Base-by-base conservation (phyloP, 2,329 filamentous ascomycete genomes). In the Hypocreales sp. region DNA sequence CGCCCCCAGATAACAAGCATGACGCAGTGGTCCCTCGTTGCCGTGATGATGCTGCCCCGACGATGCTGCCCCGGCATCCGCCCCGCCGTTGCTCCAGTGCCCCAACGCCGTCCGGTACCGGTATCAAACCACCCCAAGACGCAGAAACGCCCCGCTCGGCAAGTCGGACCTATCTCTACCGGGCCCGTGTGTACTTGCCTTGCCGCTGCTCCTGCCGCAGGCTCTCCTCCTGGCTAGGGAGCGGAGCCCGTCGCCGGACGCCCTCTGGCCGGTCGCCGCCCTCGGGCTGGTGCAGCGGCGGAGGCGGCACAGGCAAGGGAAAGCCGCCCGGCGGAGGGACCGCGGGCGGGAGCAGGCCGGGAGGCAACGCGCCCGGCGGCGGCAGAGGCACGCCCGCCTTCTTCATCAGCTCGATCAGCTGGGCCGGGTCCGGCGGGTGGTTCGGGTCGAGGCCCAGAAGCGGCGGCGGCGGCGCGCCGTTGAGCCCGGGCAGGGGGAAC, bases 171-270 rank as follows among this genome's bases (percentile, higher is more conserved):
- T n/a, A n/a, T n/a, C n/a, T n/a, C 41, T 61, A 69, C 25, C 62
- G 53, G 15, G 57, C 46, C 26, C 65, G 51, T 11, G 67, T 75
- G 41, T 72, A 76, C 35, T 73, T 62, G 4, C 71, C 71, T 29
- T 60, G 60, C 30, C 66, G 67, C 60, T 87, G 82, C 51, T 87
- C 80, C 49, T 77, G 71, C 39, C 75, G 69, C 40, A 92, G 53
- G 40, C 79, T 86, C 47, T 90, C 83, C 45, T 80, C 72, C 52
- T 92, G 83, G 46, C 80, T 86, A 0, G 83, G 83, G 23, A 92
- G 53, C 7, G 80, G 82, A 5, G 67, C 80, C 34, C 78, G 64
- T 12, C 72, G 55, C 5, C 53, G 47, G 19, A 42, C 50, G 14
- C 41, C 47, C 9, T 48, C 52, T 40, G 48, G 41, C 31, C 51